Evolutionary conservation across 331 rosid species (phyloP).

Genomic region (Malus hybrid): DNA sequence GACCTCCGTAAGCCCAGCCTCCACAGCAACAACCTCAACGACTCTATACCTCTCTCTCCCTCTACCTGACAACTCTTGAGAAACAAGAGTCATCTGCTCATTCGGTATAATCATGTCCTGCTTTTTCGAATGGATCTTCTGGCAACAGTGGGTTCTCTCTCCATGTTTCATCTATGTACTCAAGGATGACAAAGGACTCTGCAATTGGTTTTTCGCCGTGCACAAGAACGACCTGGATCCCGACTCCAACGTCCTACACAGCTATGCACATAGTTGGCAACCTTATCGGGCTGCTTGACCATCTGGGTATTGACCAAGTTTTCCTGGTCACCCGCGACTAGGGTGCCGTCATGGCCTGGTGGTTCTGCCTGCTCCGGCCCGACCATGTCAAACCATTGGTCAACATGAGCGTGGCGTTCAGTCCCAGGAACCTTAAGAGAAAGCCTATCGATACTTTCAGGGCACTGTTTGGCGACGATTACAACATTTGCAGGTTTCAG

Average conservation of each 20-base stretch:
- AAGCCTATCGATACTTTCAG: constrained; percentile 24
- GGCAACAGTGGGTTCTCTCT: constrained; percentile 40
- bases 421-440: constrained; percentile 28
- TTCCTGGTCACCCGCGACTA: constrained; percentile 73
- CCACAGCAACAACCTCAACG: constrained; percentile 59
- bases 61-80: too few species aligned
- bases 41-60: constrained; percentile 50
- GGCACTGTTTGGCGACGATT: constrained; percentile 52
- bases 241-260: constrained; percentile 37
- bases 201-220: constrained; percentile 30
- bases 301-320: constrained; percentile 38
- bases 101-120: not conserved
- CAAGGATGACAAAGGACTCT: constrained; percentile 46
- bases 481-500: constrained; percentile 73
- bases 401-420: constrained; percentile 46
- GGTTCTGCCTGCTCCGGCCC: constrained; percentile 48
- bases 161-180: constrained; percentile 54
- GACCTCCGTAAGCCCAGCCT: constrained; percentile 55
- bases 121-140: constrained; percentile 30
- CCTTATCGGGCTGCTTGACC: constrained; percentile 60
- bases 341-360: constrained; percentile 69
- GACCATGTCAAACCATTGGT: constrained; percentile 63
- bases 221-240: constrained; percentile 16
- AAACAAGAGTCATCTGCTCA: too few species aligned
- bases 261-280: constrained; percentile 55